Evolutionary conservation across 1,284 basidiomycete species (phyloP).

Genomic region (Boletus semigastroideus): DNA sequence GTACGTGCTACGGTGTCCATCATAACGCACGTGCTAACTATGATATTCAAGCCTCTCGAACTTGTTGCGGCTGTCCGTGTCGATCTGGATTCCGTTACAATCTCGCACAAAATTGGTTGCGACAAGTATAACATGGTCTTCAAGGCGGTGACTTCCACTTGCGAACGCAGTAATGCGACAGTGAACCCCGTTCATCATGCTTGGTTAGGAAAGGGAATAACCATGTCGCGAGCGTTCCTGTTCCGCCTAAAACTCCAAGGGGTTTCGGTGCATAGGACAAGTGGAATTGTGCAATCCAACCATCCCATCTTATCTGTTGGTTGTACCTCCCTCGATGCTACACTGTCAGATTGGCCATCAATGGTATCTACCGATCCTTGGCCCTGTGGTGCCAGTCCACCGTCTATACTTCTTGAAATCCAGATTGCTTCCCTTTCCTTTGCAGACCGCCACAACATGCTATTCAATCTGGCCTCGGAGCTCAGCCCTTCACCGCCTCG

Average conservation of each 20-base stretch:
- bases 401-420: slow-evolving; percentile 52
- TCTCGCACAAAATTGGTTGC: slow-evolving; percentile 34
- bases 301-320: slow-evolving; percentile 49
- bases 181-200: slow-evolving; percentile 46
- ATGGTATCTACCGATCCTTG: slow-evolving; percentile 36
- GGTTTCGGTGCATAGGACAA: slow-evolving; percentile 31
- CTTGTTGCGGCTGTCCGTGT: slow-evolving; percentile 17
- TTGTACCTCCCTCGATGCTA: slow-evolving; percentile 40
- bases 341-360: slow-evolving; percentile 61
- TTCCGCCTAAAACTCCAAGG: slow-evolving; percentile 43
- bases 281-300: slow-evolving; percentile 9
- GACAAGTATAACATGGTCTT: slow-evolving; percentile 43
- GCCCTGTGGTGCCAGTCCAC: slow-evolving; percentile 58
- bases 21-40: slow-evolving; percentile 6
- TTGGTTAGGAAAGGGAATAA: slow-evolving; percentile 51
- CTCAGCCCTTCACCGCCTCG: slow-evolving; percentile 16
- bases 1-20: slow-evolving; percentile 5
- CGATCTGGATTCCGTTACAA: slow-evolving; percentile 24
- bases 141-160: slow-evolving; percentile 38
- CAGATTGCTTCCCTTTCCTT: slow-evolving; percentile 49
- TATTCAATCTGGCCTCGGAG: slow-evolving; percentile 40
- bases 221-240: slow-evolving; percentile 45
- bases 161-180: slow-evolving; percentile 48
- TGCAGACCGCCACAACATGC: slow-evolving; percentile 50
- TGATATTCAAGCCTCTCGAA: slow-evolving; percentile 17